Base-by-base conservation (phyloP, 768 basidiomycete genomes). In the Multifurca ochricompacta region DNA sequence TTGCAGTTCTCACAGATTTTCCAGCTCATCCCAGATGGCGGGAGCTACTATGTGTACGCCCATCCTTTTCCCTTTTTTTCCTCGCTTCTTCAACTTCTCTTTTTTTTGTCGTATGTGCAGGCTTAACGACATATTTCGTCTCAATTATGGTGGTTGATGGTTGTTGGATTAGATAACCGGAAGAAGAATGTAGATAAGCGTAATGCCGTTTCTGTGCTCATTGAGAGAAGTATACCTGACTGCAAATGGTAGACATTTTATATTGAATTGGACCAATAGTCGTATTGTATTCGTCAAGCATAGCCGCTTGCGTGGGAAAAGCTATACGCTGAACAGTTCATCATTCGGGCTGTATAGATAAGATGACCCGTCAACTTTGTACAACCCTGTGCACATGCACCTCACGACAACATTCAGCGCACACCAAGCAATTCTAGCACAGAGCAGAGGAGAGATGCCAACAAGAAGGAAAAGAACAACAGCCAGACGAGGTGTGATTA, bases 1-100 rank as follows among this genome's bases (percentile, higher is more conserved):
- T 73, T 99, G 53, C 83, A 81, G 64, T 99, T 90, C 75, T 89
- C 84, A 60, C 96, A 99, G 71, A 75, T 82, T 59, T 99, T 99
- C 82, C 91, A 95, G 62, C 81, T 99, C 54, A 77, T 89, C 49
- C 84, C 80, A 25, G 89, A 94, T 2, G 80, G 75, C 5, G 63
- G 60, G 18, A 80, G 80, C 61, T 94, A 86, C 75, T 97, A 84
- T 67, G 87, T 98, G 92, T 93, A 70, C 43, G 89, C 74, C 10
- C 37, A 53, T 39, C 37, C 31, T 37, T 34, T 4, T 40, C 34
- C 21, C 3, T n/a, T 41, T 31, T 19, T 31, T 36, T 43, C 30
- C 13, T 14, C 16, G 10, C 18, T 43, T 23, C 36, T 30, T 18
- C 28, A 28, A n/a, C 21, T 55, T 49, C 25, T 23, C 59, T 48